A percentile compares a stretch with the other conserved stretches of the same genome.
phyloP scores from a whole-genome alignment of 441 rosid genomes.

The Pelargonium fulgidum region DNA sequence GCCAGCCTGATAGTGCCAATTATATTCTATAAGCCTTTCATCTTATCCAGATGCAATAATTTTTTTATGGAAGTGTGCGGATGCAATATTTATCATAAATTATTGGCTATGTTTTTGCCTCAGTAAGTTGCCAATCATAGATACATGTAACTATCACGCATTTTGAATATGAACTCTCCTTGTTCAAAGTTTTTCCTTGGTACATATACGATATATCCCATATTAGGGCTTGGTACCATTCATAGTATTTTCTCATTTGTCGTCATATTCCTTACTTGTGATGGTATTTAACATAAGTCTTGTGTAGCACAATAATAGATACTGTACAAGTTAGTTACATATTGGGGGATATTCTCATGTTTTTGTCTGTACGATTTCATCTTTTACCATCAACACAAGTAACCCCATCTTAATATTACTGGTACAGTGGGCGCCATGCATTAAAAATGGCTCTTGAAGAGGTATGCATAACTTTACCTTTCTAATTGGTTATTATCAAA shows the following conservation, averaged over 20 bases:
- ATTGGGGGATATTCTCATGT: not conserved
- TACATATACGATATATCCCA: not conserved
- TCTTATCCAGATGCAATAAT: too few species aligned
- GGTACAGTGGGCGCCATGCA: slow-evolving; percentile 84
- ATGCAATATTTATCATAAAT: not conserved
- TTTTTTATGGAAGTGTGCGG: not conserved
- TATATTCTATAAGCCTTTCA: not conserved
- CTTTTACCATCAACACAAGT: slow-evolving; percentile 10
- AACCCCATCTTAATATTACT: slow-evolving; percentile 5
- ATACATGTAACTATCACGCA: not conserved
- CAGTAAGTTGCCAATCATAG: not conserved
- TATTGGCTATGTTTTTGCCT: too few species aligned
- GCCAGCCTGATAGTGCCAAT: not conserved
- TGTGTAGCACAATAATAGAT: not conserved
- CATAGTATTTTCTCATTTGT: not conserved
- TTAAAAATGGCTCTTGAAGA: slow-evolving; percentile 62
- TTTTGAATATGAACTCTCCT: not conserved
- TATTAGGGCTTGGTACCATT: not conserved
- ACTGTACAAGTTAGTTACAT: too few species aligned
- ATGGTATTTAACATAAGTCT: not conserved
- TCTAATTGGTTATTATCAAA: slow-evolving; percentile 6
- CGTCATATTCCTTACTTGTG: not conserved
- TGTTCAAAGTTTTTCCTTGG: not conserved
- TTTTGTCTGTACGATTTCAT: not conserved
- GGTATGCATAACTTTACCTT: slow-evolving; percentile 34